phyloP scores from a whole-genome alignment of 176 grass and related monocot species.

The Carex myosuroides region DNA sequence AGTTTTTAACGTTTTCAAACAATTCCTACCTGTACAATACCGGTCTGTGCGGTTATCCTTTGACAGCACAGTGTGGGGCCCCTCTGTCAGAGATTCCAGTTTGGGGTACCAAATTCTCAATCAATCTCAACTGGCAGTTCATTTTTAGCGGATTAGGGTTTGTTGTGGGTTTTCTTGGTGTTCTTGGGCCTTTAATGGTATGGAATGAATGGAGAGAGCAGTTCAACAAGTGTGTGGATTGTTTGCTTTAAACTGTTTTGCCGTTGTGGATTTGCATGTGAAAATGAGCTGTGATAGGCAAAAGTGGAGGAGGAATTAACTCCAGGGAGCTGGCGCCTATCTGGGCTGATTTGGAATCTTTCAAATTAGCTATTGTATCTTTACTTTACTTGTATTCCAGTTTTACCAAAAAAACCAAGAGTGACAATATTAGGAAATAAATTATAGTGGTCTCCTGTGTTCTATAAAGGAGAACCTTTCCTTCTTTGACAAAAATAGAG shows the following conservation, averaged over 20 bases:
- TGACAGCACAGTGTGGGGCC: neutral
- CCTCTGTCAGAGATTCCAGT: neutral
- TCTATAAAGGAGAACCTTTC: no score
- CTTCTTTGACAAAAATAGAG: no score
- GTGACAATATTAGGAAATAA: no score
- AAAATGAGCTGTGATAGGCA: no score
- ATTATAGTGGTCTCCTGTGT: no score
- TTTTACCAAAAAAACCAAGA: no score
- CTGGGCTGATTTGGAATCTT: no score
- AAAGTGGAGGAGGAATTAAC: no score
- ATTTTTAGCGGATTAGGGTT: conserved; percentile 24
- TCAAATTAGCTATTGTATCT: no score
- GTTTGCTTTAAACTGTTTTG: conserved; percentile 14
- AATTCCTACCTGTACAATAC: conserved; percentile 25
- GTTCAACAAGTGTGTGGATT: conserved; percentile 22
- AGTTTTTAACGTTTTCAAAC: conserved; percentile 35
- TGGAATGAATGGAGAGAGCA: conserved; percentile 25
- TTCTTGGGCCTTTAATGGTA: conserved; percentile 19
- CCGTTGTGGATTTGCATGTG: neutral
- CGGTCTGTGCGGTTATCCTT: conserved; percentile 26
- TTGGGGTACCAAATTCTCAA: neutral
- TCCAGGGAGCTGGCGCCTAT: no score
- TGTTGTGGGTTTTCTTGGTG: conserved; percentile 25
- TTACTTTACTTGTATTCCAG: no score
- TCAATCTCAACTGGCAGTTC: conserved; percentile 27